Evolutionary conservation across 2,329 filamentous ascomycete genomes (phyloP).

Genomic region (Hortaea werneckii): DNA sequence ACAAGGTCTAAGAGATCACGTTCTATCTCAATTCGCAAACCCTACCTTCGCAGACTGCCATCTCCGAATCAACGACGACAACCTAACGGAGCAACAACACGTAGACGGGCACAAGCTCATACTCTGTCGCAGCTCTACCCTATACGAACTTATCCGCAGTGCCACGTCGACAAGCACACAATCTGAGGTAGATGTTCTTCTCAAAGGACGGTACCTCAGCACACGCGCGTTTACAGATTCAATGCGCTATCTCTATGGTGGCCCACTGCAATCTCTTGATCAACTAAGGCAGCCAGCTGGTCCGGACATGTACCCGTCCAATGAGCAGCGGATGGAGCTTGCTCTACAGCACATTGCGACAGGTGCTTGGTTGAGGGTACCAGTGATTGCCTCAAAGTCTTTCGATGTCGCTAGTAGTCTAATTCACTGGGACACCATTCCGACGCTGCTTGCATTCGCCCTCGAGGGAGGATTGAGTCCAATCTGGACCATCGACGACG

Average conservation of each 20-base stretch:
- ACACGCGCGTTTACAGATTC: conserved; percentile 18
- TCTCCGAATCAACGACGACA: conserved; percentile 19
- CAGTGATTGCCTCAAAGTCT: conserved; percentile 45
- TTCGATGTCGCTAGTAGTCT: conserved; percentile 49
- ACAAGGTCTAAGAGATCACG: conserved; percentile 20
- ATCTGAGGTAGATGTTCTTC: conserved; percentile 9
- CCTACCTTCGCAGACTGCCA: conserved; percentile 22
- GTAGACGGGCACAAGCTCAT: conserved; percentile 23
- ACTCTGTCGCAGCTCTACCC: conserved; percentile 19
- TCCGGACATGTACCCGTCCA: conserved; percentile 1
- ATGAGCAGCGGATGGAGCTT: conserved; percentile 16
- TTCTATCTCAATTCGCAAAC: conserved; percentile 18
- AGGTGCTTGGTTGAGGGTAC: conserved; percentile 48
- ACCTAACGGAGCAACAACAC: conserved; percentile 7
- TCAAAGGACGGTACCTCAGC: conserved; percentile 14
- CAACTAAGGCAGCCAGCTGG: conserved; percentile 7
- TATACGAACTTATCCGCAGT: conserved; percentile 17
- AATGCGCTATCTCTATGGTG: conserved; percentile 24
- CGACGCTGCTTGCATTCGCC: conserved; percentile 50
- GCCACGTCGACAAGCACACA: conserved; percentile 7
- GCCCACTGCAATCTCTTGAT: conserved; percentile 16
- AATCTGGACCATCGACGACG: conserved; percentile 25
- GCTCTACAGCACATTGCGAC: conserved; percentile 57
- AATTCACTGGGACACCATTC: conserved; percentile 53
- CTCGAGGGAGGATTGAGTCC: conserved; percentile 37